Conservation (phyloP, 139 green algal species). For the Micractinium conductrix region DNA sequence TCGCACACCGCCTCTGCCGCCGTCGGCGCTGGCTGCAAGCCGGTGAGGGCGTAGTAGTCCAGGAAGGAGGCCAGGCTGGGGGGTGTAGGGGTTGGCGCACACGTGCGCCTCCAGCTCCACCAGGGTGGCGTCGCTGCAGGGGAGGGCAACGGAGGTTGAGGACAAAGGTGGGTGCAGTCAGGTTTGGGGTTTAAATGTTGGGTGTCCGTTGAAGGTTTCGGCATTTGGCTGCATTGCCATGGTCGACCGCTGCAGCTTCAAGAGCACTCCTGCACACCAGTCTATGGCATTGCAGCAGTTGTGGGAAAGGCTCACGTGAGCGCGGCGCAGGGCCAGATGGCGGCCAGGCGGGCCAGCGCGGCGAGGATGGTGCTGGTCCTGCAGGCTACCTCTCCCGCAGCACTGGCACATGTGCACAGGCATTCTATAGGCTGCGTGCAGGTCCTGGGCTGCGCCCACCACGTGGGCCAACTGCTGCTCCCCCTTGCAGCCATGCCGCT, state of each 20-base stretch:
- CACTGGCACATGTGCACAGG: too few relatives aligned
- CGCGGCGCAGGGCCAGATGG: background rate
- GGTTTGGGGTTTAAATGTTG: too few relatives aligned
- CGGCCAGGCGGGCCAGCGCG: background rate
- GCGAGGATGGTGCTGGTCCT: background rate
- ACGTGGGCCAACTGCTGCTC: too few relatives aligned
- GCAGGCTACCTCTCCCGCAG: too few relatives aligned
- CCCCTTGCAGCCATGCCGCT: too few relatives aligned
- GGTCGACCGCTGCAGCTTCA: too few relatives aligned
- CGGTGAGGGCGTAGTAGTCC: background rate
- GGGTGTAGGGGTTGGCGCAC: background rate
- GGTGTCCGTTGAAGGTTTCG: too few relatives aligned
- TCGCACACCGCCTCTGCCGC: background rate
- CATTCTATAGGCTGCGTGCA: too few relatives aligned
- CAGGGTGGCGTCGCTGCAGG: background rate
- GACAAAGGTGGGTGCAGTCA: background rate
- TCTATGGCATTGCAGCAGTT: too few relatives aligned
- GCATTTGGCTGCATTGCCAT: too few relatives aligned
- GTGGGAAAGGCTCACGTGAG: conserved; percentile 22
- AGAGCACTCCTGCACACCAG: too few relatives aligned
- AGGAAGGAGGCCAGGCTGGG: conserved; percentile 1
- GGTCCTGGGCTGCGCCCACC: too few relatives aligned
- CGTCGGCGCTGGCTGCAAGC: background rate
- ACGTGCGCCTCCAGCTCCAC: conserved; percentile 3
- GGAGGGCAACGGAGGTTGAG: background rate